Evolutionary conservation across 179 eudicot genomes (phyloP), one percentile per base, ranked within the genome.

Genomic region (Kewa caespitosa): DNA sequence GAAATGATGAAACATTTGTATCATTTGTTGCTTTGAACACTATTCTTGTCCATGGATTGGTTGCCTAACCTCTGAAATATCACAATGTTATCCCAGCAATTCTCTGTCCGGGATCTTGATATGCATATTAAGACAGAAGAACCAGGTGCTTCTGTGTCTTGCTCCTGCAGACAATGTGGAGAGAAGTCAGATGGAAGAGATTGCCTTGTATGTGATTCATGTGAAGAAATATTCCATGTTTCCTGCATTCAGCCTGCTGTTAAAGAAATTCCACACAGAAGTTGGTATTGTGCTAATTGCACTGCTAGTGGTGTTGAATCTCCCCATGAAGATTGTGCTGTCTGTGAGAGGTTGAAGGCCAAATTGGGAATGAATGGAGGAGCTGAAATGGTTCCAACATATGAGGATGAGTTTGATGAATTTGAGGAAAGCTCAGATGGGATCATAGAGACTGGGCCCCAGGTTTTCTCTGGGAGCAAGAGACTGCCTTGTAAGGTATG

Each of bases 241-340:
- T 87, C 97, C 68, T 96, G 99, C 74, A 91, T 90, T 38, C 73
- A 88, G 74, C 99, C 96, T 69, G 82, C 91, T 59, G 80, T 91
- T 38, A 78, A 85, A 82, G 90, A 89, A 83, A 91, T 96, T 79
- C 97, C 96, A 42, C 67, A 73, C 59, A 87, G 81, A 69, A 90
- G 85, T 79, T 96, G 99, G 99, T 96, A 86, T 70, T 96, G 98
- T 86, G 81, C 88, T 33, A 86, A 81, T 70, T 96, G 99, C 74
- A 78, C 83, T 8, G 76, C 84, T 59, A 81, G 74, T 61, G 92
- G 94, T 67, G 78, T 79, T 18, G 92, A 84, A 69, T 85, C 90
- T 33, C 87, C 89, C 60, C 98, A 93, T 78, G 90, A 87, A 46
- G 83, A 86, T 81, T 96, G 98, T 74, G 81, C 79, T 66, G 92